Percentiles rank a stretch among this genome's conserved stretches.
Evolutionary conservation across 805 yeast genomes (phyloP).

Genomic region (Lipomyces kockii): DNA sequence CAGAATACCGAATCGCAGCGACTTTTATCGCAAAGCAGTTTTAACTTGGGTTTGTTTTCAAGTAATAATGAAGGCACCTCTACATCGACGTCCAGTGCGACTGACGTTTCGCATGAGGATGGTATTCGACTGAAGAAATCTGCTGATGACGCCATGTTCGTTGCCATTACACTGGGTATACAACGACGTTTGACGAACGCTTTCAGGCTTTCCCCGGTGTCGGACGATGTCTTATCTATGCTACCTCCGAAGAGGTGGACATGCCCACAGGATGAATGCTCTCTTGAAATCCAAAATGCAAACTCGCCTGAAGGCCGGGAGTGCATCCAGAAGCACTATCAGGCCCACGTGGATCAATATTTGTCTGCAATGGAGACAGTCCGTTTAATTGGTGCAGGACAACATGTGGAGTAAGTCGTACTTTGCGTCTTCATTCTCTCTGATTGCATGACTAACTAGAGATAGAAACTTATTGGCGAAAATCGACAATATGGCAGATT

Average conservation of each 20-base stretch:
- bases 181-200: constrained; percentile 20
- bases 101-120: not conserved
- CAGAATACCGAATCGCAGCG: not conserved
- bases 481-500: constrained; percentile 24
- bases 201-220: constrained; percentile 10
- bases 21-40: not conserved
- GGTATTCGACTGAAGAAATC: constrained; percentile 13
- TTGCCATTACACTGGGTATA: constrained; percentile 17
- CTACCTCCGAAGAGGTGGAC: constrained; percentile 17
- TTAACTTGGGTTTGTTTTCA: not conserved
- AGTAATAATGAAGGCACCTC: not conserved
- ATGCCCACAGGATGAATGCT: constrained; percentile 32
- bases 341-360: constrained; percentile 26
- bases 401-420: constrained; percentile 16
- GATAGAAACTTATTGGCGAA: constrained; percentile 15
- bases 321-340: constrained; percentile 27
- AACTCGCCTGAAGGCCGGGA: constrained; percentile 25
- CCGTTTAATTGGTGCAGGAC: constrained; percentile 12
- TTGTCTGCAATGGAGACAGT: constrained; percentile 30
- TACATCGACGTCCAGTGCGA: not conserved
- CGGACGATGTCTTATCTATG: constrained; percentile 3
- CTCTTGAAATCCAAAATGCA: constrained; percentile 13
- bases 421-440: too few species aligned
- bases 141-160: constrained; percentile 25
- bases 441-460: not conserved